A percentile compares a stretch with the other conserved stretches of the same genome.
Evolutionary conservation across 2,329 filamentous ascomycete species (phyloP).

Genomic region (Cladosporium sphaerospermum): DNA sequence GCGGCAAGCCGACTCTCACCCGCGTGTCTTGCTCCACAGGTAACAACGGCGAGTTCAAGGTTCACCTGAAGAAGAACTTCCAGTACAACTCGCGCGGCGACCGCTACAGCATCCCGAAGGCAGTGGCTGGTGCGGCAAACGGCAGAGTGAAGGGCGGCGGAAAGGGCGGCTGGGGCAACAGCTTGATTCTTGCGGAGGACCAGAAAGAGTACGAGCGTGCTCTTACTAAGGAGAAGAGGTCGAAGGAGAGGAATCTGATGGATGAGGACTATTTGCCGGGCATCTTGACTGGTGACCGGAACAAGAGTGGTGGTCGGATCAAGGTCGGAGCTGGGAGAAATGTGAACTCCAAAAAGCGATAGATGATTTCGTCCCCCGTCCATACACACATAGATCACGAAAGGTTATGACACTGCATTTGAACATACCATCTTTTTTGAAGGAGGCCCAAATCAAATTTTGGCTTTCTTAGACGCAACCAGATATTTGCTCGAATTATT

Average conservation of each 20-base stretch:
- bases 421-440: not conserved
- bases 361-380: not conserved
- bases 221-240: conserved; percentile 55
- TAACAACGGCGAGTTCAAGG: conserved; percentile 67
- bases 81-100: conserved; percentile 94
- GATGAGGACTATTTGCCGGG: conserved; percentile 87
- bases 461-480: not conserved
- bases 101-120: conserved; percentile 87
- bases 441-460: no score
- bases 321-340: conserved; percentile 80
- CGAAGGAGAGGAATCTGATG: conserved; percentile 76
- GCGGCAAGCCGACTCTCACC: conserved; percentile 80
- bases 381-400: conserved; percentile 9
- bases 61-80: conserved; percentile 91
- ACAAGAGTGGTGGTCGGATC: conserved; percentile 58
- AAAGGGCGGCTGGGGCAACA: conserved; percentile 78
- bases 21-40: conserved; percentile 82
- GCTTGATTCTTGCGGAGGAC: conserved; percentile 83
- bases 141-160: conserved; percentile 70
- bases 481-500: not conserved
- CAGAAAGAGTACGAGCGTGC: conserved; percentile 83
- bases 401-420: conserved; percentile 5
- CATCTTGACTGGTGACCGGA: conserved; percentile 74
- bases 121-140: conserved; percentile 71
- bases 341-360: conserved; percentile 71